Evolutionary conservation across 169 alveolate genomes (phyloP).

Genomic region (Eimeria necatrix): DNA sequence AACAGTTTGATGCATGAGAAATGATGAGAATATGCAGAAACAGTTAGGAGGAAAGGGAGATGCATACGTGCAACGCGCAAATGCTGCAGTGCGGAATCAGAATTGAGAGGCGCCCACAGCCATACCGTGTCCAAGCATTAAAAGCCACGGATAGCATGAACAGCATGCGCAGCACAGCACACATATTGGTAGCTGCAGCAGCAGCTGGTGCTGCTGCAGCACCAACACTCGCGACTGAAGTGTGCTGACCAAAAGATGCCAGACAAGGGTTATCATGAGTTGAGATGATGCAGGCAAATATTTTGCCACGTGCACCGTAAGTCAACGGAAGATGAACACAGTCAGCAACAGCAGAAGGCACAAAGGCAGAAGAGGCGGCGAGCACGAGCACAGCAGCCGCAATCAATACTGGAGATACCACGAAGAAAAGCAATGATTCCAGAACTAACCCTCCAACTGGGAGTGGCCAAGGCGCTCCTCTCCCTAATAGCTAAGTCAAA

Average conservation of each 20-base stretch:
- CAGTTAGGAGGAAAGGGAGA: background rate
- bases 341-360: background rate
- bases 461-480: slow-evolving; percentile 35
- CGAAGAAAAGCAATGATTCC: background rate
- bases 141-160: background rate
- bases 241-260: no score
- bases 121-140: background rate
- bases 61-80: background rate
- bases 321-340: background rate
- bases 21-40: background rate
- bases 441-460: slow-evolving; percentile 58
- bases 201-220: background rate
- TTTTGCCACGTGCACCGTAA: no score
- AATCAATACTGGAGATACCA: background rate
- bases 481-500: slow-evolving; percentile 84
- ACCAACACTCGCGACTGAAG: no score
- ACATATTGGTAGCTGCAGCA: background rate
- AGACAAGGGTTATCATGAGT: no score
- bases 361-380: background rate
- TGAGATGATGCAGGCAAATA: no score
- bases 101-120: background rate
- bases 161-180: background rate
- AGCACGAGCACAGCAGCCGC: background rate
- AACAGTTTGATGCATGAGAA: background rate
- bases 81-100: no score